Percentiles rank a stretch among this genome's conserved stretches.
phyloP scores from a whole-genome alignment of 345 rosid species.

The Sisymbrium altissimum region DNA sequence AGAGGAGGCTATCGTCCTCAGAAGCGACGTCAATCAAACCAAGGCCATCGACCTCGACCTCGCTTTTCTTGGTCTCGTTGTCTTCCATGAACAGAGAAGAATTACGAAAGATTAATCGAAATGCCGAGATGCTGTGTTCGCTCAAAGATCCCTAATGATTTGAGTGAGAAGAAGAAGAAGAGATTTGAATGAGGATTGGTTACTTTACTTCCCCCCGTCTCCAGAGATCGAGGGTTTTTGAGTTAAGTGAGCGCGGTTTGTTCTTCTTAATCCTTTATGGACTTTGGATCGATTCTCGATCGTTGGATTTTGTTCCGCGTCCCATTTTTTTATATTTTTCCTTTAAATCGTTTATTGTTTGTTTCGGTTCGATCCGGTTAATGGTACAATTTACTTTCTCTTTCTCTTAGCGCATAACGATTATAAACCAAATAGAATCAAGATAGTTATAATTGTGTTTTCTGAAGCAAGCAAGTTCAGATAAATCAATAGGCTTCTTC shows the following conservation, averaged over 20 bases:
- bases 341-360: neutral
- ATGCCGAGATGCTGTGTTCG: neutral
- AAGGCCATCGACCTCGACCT: slow-evolving; percentile 42
- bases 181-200: slow-evolving; percentile 5
- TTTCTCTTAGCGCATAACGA: no score
- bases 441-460: neutral
- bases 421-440: neutral
- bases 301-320: slow-evolving; percentile 9
- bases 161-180: neutral
- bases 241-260: slow-evolving; percentile 29
- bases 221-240: slow-evolving; percentile 28
- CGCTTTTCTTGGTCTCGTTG: slow-evolving; percentile 32
- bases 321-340: neutral
- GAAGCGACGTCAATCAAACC: slow-evolving; percentile 77
- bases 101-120: neutral
- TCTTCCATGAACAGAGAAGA: slow-evolving; percentile 48
- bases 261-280: neutral
- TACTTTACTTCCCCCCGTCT: neutral
- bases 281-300: slow-evolving; percentile 9
- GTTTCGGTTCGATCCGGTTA: neutral
- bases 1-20: slow-evolving; percentile 86
- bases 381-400: neutral
- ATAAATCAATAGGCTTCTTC: neutral
- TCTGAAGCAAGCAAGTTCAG: no score
- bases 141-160: slow-evolving; percentile 3